phyloP scores from a whole-genome alignment of 2,329 filamentous ascomycete species.

The Albophoma yamanashiensis region DNA sequence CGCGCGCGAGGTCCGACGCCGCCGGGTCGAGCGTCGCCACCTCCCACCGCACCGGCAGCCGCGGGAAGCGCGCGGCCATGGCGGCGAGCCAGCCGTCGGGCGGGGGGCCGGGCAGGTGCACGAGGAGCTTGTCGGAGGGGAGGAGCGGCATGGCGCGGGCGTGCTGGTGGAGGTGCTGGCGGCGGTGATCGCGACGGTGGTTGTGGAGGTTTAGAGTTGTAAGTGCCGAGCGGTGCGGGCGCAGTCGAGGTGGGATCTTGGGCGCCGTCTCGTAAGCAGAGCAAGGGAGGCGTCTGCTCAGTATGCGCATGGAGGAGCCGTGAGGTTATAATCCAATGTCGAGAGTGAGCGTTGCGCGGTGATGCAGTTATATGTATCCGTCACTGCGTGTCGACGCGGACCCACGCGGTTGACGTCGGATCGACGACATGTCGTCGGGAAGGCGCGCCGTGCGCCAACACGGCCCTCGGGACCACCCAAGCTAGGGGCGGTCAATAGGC shows the following conservation, averaged over 20 bases:
- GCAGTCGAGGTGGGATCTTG: neutral
- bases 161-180: neutral
- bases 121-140: slow-evolving; percentile 26
- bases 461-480: neutral
- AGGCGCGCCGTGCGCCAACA: neutral
- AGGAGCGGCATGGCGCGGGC: slow-evolving; percentile 12
- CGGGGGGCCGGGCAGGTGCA: slow-evolving; percentile 21
- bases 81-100: slow-evolving; percentile 22
- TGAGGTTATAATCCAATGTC: neutral
- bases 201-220: neutral
- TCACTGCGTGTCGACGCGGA: too few relatives aligned
- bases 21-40: slow-evolving; percentile 6
- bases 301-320: neutral
- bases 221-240: neutral
- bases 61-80: slow-evolving; percentile 22
- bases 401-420: neutral
- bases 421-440: neutral
- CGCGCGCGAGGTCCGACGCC: slow-evolving; percentile 7
- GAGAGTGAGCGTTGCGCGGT: neutral
- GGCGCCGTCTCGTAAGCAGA: neutral
- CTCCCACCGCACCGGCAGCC: slow-evolving; percentile 25
- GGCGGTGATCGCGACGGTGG: neutral
- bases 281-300: neutral
- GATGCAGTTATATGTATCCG: neutral
- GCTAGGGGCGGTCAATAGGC: too few relatives aligned